A percentile compares a stretch with the other conserved stretches of the same genome.
These are phyloP conservation scores for Metschnikowia gelsemii DNA, from an alignment of 805 yeast species.

Conservation along the genomic window DNA sequence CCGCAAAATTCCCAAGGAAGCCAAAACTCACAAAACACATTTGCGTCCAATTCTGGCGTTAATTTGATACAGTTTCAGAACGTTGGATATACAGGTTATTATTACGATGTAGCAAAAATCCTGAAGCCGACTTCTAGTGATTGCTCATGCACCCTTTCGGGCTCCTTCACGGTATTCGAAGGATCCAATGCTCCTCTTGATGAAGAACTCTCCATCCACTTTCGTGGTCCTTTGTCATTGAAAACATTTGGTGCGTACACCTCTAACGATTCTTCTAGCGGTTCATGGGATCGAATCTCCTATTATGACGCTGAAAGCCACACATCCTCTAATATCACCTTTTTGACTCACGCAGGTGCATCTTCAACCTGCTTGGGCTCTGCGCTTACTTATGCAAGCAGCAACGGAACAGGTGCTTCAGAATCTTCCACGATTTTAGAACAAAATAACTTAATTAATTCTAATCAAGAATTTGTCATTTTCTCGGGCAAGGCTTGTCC, in stretches of 20 bases:
- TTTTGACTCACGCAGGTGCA: slow-evolving; percentile 61
- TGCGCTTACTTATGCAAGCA: slow-evolving; percentile 61
- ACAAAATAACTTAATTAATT: slow-evolving; percentile 47
- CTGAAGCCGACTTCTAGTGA: slow-evolving; percentile 40
- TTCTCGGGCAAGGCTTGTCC: slow-evolving; percentile 61
- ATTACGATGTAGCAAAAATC: slow-evolving; percentile 46
- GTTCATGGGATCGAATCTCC: slow-evolving; percentile 58
- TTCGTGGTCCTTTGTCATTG: slow-evolving; percentile 71
- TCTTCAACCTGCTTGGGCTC: slow-evolving; percentile 64
- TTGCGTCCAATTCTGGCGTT: slow-evolving; percentile 6
- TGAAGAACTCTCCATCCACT: slow-evolving; percentile 71
- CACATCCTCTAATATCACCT: slow-evolving; percentile 63
- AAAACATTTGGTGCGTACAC: slow-evolving; percentile 61
- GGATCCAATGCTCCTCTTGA: slow-evolving; percentile 68
- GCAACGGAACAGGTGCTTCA: slow-evolving; percentile 55
- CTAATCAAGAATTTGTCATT: slow-evolving; percentile 60
- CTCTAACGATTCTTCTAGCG: slow-evolving; percentile 36
- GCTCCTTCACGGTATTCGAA: slow-evolving; percentile 40
- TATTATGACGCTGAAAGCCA: slow-evolving; percentile 53
- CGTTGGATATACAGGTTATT: slow-evolving; percentile 56
- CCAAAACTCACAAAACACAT: not conserved
- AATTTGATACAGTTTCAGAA: slow-evolving; percentile 50
- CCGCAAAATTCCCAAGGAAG: slow-evolving; percentile 2
- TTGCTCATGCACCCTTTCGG: slow-evolving; percentile 48
- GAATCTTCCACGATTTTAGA: slow-evolving; percentile 47